These are phyloP conservation scores for Colletotrichum karsti DNA, from an alignment of 2,329 filamentous ascomycete species.

Conservation along the genomic window DNA sequence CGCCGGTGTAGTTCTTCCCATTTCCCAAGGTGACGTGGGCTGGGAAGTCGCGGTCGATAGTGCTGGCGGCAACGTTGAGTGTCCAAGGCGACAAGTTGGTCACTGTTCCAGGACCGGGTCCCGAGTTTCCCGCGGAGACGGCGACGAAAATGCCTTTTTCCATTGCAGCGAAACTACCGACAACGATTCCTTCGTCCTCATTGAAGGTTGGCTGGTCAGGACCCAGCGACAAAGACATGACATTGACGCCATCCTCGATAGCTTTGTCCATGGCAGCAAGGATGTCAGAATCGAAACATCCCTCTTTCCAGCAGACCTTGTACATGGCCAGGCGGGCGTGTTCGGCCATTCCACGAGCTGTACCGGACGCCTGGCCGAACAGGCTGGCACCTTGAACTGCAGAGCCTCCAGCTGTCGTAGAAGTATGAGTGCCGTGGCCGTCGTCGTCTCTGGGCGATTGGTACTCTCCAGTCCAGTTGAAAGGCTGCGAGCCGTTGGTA, in stretches of 20 bases:
- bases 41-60: slow-evolving; percentile 19
- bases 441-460: not conserved
- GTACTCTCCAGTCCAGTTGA: not conserved
- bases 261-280: slow-evolving; percentile 14
- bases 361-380: slow-evolving; percentile 12
- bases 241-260: slow-evolving; percentile 18
- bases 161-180: not conserved
- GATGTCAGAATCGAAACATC: slow-evolving; percentile 8
- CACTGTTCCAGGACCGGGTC: not conserved
- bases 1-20: slow-evolving; percentile 12
- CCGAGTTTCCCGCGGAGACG: not conserved
- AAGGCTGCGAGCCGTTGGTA: not conserved
- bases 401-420: slow-evolving; percentile 3
- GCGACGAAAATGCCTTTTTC: slow-evolving; percentile 6
- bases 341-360: slow-evolving; percentile 12
- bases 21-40: slow-evolving; percentile 5
- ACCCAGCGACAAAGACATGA: slow-evolving; percentile 15
- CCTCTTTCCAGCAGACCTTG: slow-evolving; percentile 8
- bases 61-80: slow-evolving; percentile 19
- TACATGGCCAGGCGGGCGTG: slow-evolving; percentile 11
- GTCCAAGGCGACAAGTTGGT: not conserved
- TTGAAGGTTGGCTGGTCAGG: not conserved
- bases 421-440: slow-evolving; percentile 17
- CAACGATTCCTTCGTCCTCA: not conserved
- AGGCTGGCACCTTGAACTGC: not conserved